phyloP scores from a whole-genome alignment of 2,329 filamentous ascomycete species.

The Apiospora rasikravindrae region DNA sequence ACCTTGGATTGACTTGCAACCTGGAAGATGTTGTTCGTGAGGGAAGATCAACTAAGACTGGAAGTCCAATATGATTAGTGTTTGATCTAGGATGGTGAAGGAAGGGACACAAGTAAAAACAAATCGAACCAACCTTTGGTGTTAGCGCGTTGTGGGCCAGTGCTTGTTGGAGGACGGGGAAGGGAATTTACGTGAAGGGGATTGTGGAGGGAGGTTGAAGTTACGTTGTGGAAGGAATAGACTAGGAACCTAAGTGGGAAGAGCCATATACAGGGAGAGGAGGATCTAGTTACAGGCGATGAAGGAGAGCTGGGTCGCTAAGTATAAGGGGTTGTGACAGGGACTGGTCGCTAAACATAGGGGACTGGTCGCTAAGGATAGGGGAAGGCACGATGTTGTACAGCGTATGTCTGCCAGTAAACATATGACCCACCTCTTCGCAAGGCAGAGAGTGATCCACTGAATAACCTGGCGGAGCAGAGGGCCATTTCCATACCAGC shows the following conservation, averaged over 20 bases:
- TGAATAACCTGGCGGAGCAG: background rate
- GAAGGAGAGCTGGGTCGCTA: background rate
- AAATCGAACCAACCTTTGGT: background rate
- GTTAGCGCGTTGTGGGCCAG: background rate
- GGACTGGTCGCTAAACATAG: background rate
- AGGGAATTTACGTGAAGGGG: too few relatives aligned
- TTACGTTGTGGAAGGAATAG: too few relatives aligned
- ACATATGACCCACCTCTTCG: background rate
- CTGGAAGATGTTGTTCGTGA: background rate
- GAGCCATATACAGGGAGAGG: background rate
- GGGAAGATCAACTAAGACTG: background rate
- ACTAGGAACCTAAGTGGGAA: too few relatives aligned
- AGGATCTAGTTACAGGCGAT: background rate
- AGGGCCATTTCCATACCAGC: background rate
- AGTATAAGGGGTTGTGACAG: background rate
- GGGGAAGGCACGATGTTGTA: background rate
- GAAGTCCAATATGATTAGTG: background rate
- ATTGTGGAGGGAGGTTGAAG: background rate
- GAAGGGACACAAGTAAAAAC: background rate
- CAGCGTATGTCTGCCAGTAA: background rate
- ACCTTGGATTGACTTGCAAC: background rate
- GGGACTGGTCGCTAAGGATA: background rate
- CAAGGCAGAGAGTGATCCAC: constrained; percentile 2
- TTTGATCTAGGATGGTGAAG: background rate
- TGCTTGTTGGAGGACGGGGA: background rate